Conservation (phyloP, 768 basidiomycete genomes). For the Tulasnella calospora region DNA sequence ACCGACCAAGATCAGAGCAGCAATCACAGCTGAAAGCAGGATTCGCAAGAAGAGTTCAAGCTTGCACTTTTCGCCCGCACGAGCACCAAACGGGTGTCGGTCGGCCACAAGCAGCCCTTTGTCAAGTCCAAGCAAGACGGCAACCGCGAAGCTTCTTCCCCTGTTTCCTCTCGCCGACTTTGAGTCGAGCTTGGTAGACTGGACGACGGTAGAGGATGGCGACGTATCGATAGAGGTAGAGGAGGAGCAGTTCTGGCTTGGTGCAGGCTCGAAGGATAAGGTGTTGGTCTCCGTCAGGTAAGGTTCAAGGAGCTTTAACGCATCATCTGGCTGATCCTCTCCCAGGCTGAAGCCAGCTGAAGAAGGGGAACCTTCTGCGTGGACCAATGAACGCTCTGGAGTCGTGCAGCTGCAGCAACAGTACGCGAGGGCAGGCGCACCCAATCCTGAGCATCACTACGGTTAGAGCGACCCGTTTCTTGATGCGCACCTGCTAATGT, state of each 20-base stretch:
- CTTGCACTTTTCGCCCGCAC: neutral
- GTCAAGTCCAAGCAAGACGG: neutral
- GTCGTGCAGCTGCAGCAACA: constrained; percentile 16
- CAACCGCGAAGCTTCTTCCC: neutral
- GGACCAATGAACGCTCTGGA: constrained; percentile 35
- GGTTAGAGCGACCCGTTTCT: constrained; percentile 30
- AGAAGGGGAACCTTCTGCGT: constrained; percentile 31
- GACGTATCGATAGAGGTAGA: constrained; percentile 58
- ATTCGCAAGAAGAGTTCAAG: constrained; percentile 11
- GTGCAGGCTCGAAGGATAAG: constrained; percentile 47
- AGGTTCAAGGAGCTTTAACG: neutral
- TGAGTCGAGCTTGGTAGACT: constrained; percentile 74
- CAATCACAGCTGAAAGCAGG: constrained; percentile 6
- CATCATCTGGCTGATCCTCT: neutral
- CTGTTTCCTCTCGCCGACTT: constrained; percentile 46
- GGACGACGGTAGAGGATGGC: constrained; percentile 47
- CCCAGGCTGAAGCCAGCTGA: constrained; percentile 60
- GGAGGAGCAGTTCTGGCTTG: constrained; percentile 41
- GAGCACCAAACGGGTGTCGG: neutral
- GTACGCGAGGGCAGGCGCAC: constrained; percentile 34
- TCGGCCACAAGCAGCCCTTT: constrained; percentile 15
- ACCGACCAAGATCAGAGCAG: constrained; percentile 10
- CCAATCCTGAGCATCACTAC: constrained; percentile 33
- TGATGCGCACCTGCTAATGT: constrained; percentile 40
- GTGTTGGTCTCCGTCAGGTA: constrained; percentile 82